Evolutionary conservation across 2,329 filamentous ascomycete species (phyloP).

Genomic region (Tolypocladium tundrense): DNA sequence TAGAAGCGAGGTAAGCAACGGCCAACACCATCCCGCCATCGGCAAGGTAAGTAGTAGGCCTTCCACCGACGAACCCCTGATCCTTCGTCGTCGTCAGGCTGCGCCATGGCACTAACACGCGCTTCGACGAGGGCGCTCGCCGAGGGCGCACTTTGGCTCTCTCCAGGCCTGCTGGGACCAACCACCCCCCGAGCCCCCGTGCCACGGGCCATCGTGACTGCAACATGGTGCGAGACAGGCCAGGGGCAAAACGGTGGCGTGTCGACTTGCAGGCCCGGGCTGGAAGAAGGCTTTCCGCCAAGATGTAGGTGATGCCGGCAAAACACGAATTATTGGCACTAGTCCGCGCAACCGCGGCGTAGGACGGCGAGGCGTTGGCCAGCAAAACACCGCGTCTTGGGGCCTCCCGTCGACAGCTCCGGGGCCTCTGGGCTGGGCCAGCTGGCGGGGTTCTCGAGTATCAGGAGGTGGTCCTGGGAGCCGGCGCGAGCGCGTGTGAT

Average conservation of each 20-base stretch:
- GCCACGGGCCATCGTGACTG: background rate
- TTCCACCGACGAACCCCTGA: background rate
- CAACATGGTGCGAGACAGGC: background rate
- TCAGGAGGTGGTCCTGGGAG: background rate
- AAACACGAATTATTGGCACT: background rate
- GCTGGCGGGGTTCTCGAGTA: background rate
- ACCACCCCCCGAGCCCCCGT: too few relatives aligned
- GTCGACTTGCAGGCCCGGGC: background rate
- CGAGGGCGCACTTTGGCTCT: background rate
- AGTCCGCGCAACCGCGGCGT: background rate
- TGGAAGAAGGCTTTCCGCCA: background rate
- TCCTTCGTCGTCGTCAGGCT: background rate
- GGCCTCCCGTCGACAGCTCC: background rate
- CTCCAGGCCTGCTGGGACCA: background rate
- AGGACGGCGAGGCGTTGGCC: background rate
- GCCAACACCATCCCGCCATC: background rate
- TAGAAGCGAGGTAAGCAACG: background rate
- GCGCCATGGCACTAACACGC: background rate
- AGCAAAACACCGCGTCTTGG: background rate
- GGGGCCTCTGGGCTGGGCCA: background rate
- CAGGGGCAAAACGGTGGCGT: background rate
- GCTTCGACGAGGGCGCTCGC: background rate
- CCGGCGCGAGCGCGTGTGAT: background rate
- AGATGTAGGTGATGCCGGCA: background rate
- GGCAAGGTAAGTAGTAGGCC: background rate